A percentile compares a stretch with the other conserved stretches of the same genome.
These are phyloP conservation scores for Candida methanosorbosa DNA, from an alignment of 805 yeast genomes.

Conservation along the genomic window DNA sequence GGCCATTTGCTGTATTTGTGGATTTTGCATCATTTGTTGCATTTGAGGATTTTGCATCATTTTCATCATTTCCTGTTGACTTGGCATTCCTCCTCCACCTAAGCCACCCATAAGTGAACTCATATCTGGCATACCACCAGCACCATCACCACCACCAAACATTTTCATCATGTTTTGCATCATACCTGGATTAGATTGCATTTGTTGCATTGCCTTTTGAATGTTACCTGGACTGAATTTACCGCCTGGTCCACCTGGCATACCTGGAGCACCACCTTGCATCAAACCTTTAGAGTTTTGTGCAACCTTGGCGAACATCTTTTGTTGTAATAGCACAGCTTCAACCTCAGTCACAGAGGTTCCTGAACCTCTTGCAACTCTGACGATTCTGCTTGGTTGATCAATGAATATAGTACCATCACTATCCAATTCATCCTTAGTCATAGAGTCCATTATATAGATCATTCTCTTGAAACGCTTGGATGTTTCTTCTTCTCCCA, in stretches of 20 bases:
- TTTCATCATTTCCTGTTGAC: constrained; percentile 36
- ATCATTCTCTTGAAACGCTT: constrained; percentile 79
- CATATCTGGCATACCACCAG: constrained; percentile 64
- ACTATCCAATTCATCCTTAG: constrained; percentile 78
- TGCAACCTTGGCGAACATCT: constrained; percentile 93
- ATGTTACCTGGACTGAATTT: constrained; percentile 23
- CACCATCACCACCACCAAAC: constrained; percentile 56
- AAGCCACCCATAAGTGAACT: constrained; percentile 46
- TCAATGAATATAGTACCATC: constrained; percentile 77
- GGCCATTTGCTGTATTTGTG: constrained; percentile 69
- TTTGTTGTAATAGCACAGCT: constrained; percentile 82
- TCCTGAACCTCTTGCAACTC: constrained; percentile 94
- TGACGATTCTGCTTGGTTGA: constrained; percentile 76
- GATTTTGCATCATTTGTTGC: constrained; percentile 56
- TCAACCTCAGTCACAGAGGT: constrained; percentile 89
- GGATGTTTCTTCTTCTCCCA: constrained; percentile 90
- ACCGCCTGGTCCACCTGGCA: constrained; percentile 39
- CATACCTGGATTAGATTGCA: constrained; percentile 67
- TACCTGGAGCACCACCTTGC: constrained; percentile 45
- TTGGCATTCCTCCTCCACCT: constrained; percentile 50
- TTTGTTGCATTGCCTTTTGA: constrained; percentile 44
- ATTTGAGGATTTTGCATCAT: constrained; percentile 28
- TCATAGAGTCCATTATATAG: constrained; percentile 93
- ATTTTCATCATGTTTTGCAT: constrained; percentile 66
- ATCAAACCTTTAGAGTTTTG: constrained; percentile 53